Percentiles rank a stretch among this genome's conserved stretches.
phyloP scores from a whole-genome alignment of 2,329 filamentous ascomycete species.

The Arthrinium phaeospermum region DNA sequence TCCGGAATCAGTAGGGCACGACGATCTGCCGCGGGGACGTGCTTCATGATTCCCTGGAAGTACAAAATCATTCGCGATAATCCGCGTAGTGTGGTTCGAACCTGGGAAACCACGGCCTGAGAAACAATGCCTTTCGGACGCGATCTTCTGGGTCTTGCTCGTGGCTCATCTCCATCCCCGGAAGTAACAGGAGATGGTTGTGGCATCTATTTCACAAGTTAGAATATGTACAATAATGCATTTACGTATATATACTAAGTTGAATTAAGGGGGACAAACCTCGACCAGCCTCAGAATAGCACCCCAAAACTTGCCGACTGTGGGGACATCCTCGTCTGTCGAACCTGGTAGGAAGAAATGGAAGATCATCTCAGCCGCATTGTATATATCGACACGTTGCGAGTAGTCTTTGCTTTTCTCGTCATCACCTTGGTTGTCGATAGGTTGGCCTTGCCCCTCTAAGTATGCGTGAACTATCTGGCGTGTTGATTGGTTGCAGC shows the following conservation, averaged over 20 bases:
- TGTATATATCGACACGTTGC: conserved; percentile 32
- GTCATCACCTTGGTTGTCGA: conserved; percentile 21
- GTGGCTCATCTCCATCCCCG: neutral
- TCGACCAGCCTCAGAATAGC: conserved; percentile 30
- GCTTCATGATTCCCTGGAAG: conserved; percentile 28
- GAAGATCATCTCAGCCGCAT: conserved; percentile 30
- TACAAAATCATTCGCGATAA: conserved; percentile 27
- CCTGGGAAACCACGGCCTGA: neutral
- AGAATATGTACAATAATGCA: neutral
- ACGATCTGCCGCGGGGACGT: conserved; percentile 35
- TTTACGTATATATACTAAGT: neutral
- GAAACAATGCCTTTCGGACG: neutral
- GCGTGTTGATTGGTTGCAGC: conserved; percentile 27
- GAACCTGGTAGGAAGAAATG: conserved; percentile 31
- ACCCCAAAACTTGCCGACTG: conserved; percentile 33
- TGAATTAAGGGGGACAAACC: conserved; percentile 21
- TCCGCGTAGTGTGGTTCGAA: conserved; percentile 23
- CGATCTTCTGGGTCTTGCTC: too few relatives aligned
- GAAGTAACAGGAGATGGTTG: neutral
- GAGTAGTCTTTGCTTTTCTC: conserved; percentile 23
- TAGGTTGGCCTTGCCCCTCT: conserved; percentile 11
- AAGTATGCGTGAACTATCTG: conserved; percentile 27
- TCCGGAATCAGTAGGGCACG: conserved; percentile 41
- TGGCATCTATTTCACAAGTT: conserved; percentile 9
- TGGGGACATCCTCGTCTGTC: conserved; percentile 25